Evolutionary conservation across 1,139 yeast genomes (phyloP).

Genomic region (Taphrina sp.): DNA sequence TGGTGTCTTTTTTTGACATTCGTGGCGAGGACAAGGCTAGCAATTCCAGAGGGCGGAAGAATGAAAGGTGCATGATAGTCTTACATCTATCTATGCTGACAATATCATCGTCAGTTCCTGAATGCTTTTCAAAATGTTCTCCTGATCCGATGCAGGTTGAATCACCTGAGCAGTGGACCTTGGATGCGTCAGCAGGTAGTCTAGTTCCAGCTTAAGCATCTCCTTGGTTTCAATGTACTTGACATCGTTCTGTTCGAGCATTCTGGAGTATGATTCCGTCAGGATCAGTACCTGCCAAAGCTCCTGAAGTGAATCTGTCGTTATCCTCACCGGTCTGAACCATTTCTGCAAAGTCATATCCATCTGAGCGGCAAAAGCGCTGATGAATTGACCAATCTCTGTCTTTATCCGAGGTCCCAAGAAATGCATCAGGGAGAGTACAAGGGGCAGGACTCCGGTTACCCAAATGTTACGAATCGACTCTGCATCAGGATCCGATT

Average conservation of each 20-base stretch:
- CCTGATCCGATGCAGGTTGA: constrained; percentile 2
- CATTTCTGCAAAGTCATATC: constrained; percentile 9
- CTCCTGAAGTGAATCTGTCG: constrained; percentile 2
- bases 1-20: no score
- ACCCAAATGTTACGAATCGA: not conserved
- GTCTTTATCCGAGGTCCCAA: constrained; percentile 18
- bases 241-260: constrained; percentile 5
- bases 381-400: constrained; percentile 6
- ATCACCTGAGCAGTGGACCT: constrained; percentile 8
- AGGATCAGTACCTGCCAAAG: constrained; percentile 1
- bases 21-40: no score
- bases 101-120: no score
- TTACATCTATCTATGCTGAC: no score
- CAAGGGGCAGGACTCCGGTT: constrained; percentile 10
- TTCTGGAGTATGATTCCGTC: constrained; percentile 11
- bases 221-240: constrained; percentile 1
- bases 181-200: constrained; percentile 22
- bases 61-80: no score
- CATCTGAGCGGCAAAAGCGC: constrained; percentile 10
- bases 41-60: no score
- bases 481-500: not conserved
- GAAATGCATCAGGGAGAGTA: constrained; percentile 6
- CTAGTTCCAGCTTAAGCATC: constrained; percentile 3
- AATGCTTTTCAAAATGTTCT: not conserved
- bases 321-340: constrained; percentile 5